Percentiles rank a stretch among this genome's conserved stretches.
Conservation (phyloP, 495 filamentous ascomycete species). For the Hypoxylon cercidicola region DNA sequence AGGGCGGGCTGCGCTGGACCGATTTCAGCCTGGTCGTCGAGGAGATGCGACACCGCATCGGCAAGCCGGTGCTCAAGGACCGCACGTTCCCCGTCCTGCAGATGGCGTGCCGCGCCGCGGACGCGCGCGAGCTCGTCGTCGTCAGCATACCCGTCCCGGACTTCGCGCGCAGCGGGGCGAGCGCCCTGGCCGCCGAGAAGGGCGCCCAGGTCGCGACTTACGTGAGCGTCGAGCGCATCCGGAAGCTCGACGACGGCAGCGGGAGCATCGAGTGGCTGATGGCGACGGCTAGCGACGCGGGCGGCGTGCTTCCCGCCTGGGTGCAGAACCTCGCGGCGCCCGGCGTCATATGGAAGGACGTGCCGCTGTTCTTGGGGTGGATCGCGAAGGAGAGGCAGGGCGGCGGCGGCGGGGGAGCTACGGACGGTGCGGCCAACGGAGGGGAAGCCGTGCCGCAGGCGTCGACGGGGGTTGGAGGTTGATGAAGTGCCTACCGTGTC, state of each 20-base stretch:
- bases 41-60: constrained; percentile 64
- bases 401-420: constrained; percentile 8
- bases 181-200: constrained; percentile 48
- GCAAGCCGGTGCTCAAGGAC: constrained; percentile 59
- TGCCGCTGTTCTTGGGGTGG: constrained; percentile 74
- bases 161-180: constrained; percentile 45
- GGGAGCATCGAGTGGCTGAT: constrained; percentile 71
- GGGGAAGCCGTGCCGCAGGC: constrained; percentile 4
- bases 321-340: constrained; percentile 74
- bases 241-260: constrained; percentile 38
- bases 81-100: constrained; percentile 66
- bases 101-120: constrained; percentile 46
- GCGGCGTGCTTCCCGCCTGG: constrained; percentile 72
- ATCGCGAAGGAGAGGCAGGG: constrained; percentile 54
- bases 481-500: constrained; percentile 14
- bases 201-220: constrained; percentile 65
- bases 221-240: constrained; percentile 69
- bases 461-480: constrained; percentile 13
- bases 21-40: constrained; percentile 62
- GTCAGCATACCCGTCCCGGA: constrained; percentile 64
- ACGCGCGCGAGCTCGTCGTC: constrained; percentile 59
- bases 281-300: constrained; percentile 75
- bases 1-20: constrained; percentile 54
- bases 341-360: constrained; percentile 74
- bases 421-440: constrained; percentile 19